Base-by-base conservation (phyloP, 495 filamentous ascomycete species). In the Penicillium daleae region DNA sequence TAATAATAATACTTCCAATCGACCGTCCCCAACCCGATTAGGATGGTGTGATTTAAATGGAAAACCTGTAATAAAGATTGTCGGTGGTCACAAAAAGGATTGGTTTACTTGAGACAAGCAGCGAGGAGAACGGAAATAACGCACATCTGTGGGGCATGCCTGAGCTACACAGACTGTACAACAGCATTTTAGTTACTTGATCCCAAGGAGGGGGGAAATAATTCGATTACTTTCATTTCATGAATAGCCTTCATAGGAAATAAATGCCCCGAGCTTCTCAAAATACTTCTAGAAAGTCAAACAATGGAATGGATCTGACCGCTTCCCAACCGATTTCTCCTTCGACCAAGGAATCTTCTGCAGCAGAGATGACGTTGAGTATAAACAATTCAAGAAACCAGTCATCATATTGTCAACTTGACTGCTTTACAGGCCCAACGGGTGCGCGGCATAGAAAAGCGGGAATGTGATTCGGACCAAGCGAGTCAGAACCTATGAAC, bases 281-380 rank as follows among this genome's bases (percentile, higher is more conserved):
- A 50, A n/a, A 54, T 54, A 54, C 31, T 54, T 35, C 31, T 54
- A 32, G 27, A 32, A 54, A 35, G n/a, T 29, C 51, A 52, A 52
- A 31, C 49, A 27, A 52, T 32, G 9, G 37, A 24, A 15, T 24
- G 44, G 9, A 26, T 27, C 56, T 61, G 68, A 64, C 65, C 68
- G 68, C 68, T 63, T 60, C 68, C 32, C 65, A 65, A 61, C 59
- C 68, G 57, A 68, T 64, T 66, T 48, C 44, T 35, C 49, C 46
- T 27, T 37, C 35, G 53, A 69, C 64, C 51, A 56, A 44, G 24
- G 53, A 57, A 51, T 21, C n/a, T 49, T 48, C 48, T 55, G 21
- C 19, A 10, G 21, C 19, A 10, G 40, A 50, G 31, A 27, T 39
- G 42, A 17, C 31, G 40, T 1, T 3, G 12, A 52, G 26, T n/a